phyloP scores from a whole-genome alignment of 2,329 filamentous ascomycete species.

The Bipolaris victoriae region DNA sequence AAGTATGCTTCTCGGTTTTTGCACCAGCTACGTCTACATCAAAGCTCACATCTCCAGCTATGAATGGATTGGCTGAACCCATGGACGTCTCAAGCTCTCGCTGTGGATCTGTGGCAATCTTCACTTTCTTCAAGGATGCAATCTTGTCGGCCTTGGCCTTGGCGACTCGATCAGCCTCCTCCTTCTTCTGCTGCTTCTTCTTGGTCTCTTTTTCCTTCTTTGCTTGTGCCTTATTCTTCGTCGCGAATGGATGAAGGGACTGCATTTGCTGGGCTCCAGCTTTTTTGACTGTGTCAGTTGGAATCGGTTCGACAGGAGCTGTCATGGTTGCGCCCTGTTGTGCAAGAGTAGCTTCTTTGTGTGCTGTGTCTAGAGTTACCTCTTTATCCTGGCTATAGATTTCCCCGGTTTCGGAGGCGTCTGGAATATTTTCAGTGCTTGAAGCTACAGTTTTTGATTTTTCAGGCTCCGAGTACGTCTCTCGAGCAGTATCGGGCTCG shows the following conservation, averaged over 20 bases:
- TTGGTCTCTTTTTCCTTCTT: constrained; percentile 46
- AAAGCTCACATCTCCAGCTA: not conserved
- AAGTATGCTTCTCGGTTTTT: not conserved
- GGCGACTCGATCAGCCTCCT: constrained; percentile 19
- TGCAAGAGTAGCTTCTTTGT: not conserved
- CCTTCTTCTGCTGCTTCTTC: constrained; percentile 45
- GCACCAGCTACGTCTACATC: not conserved
- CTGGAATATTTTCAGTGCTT: not conserved
- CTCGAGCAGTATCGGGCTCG: not conserved
- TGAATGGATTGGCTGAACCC: not conserved
- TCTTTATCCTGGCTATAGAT: not conserved
- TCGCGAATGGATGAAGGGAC: constrained; percentile 40
- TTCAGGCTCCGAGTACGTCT: not conserved
- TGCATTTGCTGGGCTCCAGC: constrained; percentile 35
- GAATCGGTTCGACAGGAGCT: not conserved
- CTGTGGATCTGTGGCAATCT: not conserved
- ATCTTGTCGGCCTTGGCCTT: constrained; percentile 16
- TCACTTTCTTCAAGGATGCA: constrained; percentile 6
- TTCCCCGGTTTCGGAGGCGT: not conserved
- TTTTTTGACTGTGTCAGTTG: constrained; percentile 24
- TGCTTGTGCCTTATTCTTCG: constrained; percentile 33
- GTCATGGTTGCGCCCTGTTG: not conserved
- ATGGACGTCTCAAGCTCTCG: not conserved
- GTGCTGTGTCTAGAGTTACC: not conserved
- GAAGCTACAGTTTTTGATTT: not conserved